These are phyloP conservation scores for Thelephora aurantiotincta DNA, from an alignment of 768 basidiomycete genomes.

Conservation along the genomic window DNA sequence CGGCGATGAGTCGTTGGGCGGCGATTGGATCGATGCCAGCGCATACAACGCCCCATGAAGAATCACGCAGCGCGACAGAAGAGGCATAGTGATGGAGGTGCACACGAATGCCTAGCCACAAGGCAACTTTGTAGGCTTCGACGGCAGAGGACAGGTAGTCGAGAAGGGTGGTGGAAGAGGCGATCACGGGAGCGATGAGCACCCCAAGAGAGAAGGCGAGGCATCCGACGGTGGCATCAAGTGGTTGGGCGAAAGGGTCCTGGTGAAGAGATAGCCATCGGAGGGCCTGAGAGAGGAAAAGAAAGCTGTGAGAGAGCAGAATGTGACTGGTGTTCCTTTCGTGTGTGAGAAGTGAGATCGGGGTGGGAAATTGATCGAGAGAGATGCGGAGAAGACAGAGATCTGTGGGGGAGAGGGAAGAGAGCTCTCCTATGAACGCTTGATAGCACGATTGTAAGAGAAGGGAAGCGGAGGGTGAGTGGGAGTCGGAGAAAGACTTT, in stretches of 20 bases:
- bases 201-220: slow-evolving; percentile 44
- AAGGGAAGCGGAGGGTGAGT: not conserved
- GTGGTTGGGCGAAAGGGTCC: slow-evolving; percentile 19
- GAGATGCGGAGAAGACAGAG: not conserved
- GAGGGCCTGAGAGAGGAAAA: not conserved
- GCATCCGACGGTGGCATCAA: slow-evolving; percentile 21
- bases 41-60: slow-evolving; percentile 33
- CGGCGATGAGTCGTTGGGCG: slow-evolving; percentile 14
- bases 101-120: slow-evolving; percentile 38
- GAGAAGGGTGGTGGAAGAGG: slow-evolving; percentile 24
- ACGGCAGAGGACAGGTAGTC: slow-evolving; percentile 29
- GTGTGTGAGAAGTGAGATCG: not conserved
- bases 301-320: not conserved
- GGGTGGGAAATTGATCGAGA: not conserved
- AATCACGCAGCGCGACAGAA: slow-evolving; percentile 7
- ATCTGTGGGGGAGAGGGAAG: slow-evolving; percentile 1
- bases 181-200: slow-evolving; percentile 36
- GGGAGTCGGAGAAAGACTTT: not conserved
- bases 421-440: not conserved
- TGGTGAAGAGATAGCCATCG: slow-evolving; percentile 11
- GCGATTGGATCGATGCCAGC: slow-evolving; percentile 16
- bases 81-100: slow-evolving; percentile 15
- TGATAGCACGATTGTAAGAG: slow-evolving; percentile 2
- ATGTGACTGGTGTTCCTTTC: not conserved
- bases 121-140: slow-evolving; percentile 33